Evolutionary conservation across 495 filamentous ascomycete species (phyloP), one percentile per base, ranked within the genome.

Genomic region (Penicillium canariense): DNA sequence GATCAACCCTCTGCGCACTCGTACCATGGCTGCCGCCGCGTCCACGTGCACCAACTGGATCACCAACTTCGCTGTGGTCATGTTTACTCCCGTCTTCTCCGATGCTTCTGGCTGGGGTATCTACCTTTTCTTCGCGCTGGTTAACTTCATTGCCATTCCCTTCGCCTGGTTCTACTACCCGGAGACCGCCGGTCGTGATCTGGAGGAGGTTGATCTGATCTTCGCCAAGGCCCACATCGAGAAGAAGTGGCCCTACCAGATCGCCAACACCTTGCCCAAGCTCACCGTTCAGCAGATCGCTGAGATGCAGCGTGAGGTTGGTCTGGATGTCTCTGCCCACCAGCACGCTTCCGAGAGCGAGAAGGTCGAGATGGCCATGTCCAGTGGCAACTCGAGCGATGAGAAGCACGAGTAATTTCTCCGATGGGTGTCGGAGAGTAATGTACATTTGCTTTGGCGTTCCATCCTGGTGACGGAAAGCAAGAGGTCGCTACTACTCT

Each of bases 141-240:
- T 88, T 48, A 91, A 91, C 71, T 82, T 81, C 43, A 69, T 70
- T 65, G 87, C 85, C 71, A 53, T 90, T 11, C 87, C 87, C 3
- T 68, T 74, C 54, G 67, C 60, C 40, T 91, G 79, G 68, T 85
- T 88, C 75, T 87, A 84, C 72, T 89, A 87, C 65, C 81, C 84
- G 3, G 87, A 89, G 68, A 89, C 86, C 3, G 80, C 81, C 12
- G 68, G 76, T 18, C 83, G 87, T 51, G 84, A 83, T 17, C 80
- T 91, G 10, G 88, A 91, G 61, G 87, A 90, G 65, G 85, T 90
- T 44, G 89, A 91, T 30, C 60, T 74, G 23, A 74, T 74, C 62
- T 74, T 69, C 61, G 71, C 72, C 56, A 75, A 73, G 68, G 70
- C 69, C 38, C 67, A 73, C 52, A 17, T 73, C 10, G 71, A 74